Percentiles rank a stretch among this genome's conserved stretches.
These are phyloP conservation scores for Platanus orientalis DNA, from an alignment of 164 flowering plant genomes.

Conservation along the genomic window DNA sequence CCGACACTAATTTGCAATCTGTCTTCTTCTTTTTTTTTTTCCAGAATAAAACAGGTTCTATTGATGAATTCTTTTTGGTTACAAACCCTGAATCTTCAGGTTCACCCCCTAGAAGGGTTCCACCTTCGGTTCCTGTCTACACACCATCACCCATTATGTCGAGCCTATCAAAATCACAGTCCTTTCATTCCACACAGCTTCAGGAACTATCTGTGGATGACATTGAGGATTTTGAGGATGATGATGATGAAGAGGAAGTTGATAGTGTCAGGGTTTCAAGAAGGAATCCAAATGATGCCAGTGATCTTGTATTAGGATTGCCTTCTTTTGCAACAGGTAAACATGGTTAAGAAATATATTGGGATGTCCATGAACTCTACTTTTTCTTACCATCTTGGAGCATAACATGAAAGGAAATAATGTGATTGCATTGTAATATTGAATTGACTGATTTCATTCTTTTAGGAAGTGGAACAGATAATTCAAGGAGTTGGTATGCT, in stretches of 20 bases:
- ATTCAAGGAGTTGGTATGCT: not conserved
- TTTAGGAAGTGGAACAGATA: not conserved
- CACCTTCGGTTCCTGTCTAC: constrained; percentile 58
- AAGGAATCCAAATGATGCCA: constrained; percentile 64
- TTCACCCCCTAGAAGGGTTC: constrained; percentile 81
- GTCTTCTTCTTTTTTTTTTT: constrained; percentile 1
- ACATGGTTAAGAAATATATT: constrained; percentile 3
- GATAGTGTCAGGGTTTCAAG: constrained; percentile 54
- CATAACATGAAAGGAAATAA: no score
- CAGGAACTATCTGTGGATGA: constrained; percentile 85
- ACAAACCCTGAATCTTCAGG: constrained; percentile 76
- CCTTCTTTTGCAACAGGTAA: constrained; percentile 90
- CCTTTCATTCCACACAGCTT: constrained; percentile 56
- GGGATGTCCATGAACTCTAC: not conserved
- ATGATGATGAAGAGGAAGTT: constrained; percentile 65
- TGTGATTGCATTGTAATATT: not conserved
- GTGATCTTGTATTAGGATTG: constrained; percentile 60
- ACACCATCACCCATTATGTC: constrained; percentile 44
- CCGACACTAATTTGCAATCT: not conserved
- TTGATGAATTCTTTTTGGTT: constrained; percentile 79
- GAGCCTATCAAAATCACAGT: constrained; percentile 47
- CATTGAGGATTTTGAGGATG: constrained; percentile 90
- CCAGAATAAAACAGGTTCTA: constrained; percentile 64
- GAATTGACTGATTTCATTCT: not conserved
- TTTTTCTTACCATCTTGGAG: not conserved